Evolutionary conservation across 345 rosid species (phyloP).

Genomic region (Xanthoceras sorbifolium): DNA sequence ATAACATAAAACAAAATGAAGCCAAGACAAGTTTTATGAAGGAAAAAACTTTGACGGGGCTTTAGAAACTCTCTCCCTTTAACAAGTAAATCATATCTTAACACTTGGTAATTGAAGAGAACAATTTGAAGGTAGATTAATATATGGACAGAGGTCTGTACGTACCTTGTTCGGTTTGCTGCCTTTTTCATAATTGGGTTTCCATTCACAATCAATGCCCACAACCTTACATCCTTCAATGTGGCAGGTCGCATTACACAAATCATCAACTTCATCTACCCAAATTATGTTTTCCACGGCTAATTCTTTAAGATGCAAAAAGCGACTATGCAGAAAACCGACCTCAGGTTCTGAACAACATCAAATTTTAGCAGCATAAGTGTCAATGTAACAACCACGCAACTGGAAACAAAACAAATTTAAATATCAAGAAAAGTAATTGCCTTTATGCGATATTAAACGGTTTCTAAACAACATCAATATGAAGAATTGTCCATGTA

Average conservation of each 20-base stretch:
- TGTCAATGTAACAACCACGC: background rate
- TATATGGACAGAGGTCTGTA: conserved; percentile 3
- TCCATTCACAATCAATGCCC: conserved; percentile 97
- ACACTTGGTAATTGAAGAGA: background rate
- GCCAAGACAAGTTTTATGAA: background rate
- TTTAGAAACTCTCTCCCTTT: background rate
- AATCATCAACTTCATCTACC: conserved; percentile 71
- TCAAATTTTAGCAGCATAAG: conserved; percentile 20
- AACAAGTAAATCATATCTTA: background rate
- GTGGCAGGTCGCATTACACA: conserved; percentile 51
- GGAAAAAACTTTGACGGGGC: background rate
- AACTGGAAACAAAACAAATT: background rate
- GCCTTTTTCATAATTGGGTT: conserved; percentile 82
- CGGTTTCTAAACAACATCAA: background rate
- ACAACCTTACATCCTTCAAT: conserved; percentile 76
- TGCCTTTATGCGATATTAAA: background rate
- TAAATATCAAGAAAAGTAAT: background rate
- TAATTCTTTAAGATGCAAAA: conserved; percentile 66
- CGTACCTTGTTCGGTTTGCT: conserved; percentile 74
- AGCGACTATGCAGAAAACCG: conserved; percentile 40
- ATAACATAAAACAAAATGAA: background rate
- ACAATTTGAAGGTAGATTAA: background rate
- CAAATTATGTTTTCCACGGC: conserved; percentile 62
- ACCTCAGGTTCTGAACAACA: conserved; percentile 58
- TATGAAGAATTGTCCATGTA: background rate